A percentile compares a stretch with the other conserved stretches of the same genome.
phyloP scores from a whole-genome alignment of 164 flowering plant species.

The Amborella trichopoda region DNA sequence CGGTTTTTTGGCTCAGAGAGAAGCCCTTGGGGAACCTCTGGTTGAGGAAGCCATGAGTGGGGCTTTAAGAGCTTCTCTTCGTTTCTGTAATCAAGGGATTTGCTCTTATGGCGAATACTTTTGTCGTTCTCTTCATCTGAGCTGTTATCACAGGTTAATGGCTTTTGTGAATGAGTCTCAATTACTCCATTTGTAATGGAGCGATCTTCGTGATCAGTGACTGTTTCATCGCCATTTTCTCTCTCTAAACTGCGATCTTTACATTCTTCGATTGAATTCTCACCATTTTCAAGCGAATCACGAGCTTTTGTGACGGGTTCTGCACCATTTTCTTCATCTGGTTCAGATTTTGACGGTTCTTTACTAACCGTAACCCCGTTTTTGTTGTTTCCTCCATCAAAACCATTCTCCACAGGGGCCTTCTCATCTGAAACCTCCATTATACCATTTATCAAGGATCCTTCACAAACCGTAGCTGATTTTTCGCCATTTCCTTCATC shows the following conservation, averaged over 20 bases:
- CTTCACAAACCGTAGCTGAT: too few relatives aligned
- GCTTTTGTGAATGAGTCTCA: too few relatives aligned
- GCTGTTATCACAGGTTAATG: background rate
- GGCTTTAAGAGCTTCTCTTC: slow-evolving; percentile 14
- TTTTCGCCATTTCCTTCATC: too few relatives aligned
- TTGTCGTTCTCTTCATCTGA: background rate
- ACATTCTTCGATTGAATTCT: background rate
- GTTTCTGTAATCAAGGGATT: background rate
- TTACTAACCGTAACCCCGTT: too few relatives aligned
- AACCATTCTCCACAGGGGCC: too few relatives aligned
- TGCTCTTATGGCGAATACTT: background rate
- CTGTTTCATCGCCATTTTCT: background rate
- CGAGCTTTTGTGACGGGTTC: too few relatives aligned
- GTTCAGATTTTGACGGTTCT: slow-evolving; percentile 5
- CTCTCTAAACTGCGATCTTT: background rate
- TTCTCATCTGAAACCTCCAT: too few relatives aligned
- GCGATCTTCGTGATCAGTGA: too few relatives aligned
- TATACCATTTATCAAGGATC: too few relatives aligned
- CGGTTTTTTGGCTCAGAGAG: background rate
- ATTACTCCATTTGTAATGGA: too few relatives aligned
- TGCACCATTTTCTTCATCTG: background rate
- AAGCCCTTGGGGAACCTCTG: slow-evolving; percentile 35
- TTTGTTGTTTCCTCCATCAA: too few relatives aligned
- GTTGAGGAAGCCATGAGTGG: slow-evolving; percentile 34
- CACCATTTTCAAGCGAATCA: background rate